Evolutionary conservation across 2,329 filamentous ascomycete species (phyloP).

Genomic region (Hortaea sp.): DNA sequence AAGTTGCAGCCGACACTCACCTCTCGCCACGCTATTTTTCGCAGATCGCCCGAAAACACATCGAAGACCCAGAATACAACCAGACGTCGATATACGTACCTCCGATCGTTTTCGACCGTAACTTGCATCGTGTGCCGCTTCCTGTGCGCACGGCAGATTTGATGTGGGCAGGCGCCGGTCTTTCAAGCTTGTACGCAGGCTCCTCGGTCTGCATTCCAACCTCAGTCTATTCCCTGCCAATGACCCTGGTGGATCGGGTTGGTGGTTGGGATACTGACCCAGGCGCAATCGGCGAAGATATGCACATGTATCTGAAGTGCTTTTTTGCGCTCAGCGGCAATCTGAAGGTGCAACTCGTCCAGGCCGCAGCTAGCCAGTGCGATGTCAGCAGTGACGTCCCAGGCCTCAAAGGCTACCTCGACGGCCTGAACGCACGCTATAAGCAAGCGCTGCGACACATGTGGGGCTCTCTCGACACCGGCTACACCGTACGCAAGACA

Average conservation of each 20-base stretch:
- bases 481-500: conserved; percentile 45
- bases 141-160: conserved; percentile 63
- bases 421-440: conserved; percentile 56
- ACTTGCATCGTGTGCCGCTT: conserved; percentile 56
- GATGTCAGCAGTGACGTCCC: conserved; percentile 55
- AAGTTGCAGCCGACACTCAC: conserved; percentile 54
- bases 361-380: conserved; percentile 62
- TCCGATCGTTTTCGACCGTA: conserved; percentile 65
- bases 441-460: conserved; percentile 65
- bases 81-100: conserved; percentile 56
- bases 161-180: conserved; percentile 60
- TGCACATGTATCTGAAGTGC: conserved; percentile 71
- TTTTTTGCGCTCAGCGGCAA: conserved; percentile 66
- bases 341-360: conserved; percentile 52
- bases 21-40: conserved; percentile 59
- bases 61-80: conserved; percentile 49
- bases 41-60: conserved; percentile 54
- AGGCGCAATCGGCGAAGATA: conserved; percentile 64
- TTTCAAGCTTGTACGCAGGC: conserved; percentile 56
- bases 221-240: conserved; percentile 61
- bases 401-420: conserved; percentile 44
- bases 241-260: conserved; percentile 56
- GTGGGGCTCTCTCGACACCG: conserved; percentile 64
- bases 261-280: conserved; percentile 63
- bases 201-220: conserved; percentile 60